Evolutionary conservation across 306 rosid genomes (phyloP), one percentile per base, ranked within the genome.

Genomic region (Clitoria ternatea): DNA sequence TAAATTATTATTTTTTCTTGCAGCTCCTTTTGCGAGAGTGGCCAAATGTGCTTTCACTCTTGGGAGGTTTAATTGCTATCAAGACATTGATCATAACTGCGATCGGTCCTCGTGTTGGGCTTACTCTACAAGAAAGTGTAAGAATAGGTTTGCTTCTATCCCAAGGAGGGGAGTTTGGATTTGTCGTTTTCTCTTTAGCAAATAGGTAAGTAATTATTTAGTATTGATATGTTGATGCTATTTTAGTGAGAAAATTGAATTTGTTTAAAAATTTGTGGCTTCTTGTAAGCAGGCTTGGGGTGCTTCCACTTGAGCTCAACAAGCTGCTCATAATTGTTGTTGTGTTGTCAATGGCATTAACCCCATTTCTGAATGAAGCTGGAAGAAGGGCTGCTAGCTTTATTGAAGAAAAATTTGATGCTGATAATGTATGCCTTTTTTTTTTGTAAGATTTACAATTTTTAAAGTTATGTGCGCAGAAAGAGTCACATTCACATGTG

Each of bases 81-180:
- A 95, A 95, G 86, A 95, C 99, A 22, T 61, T 91, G 84, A 95
- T 95, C 75, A 95, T 91, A 80, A 91, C 96, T 44, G 97, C 96
- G 9, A 87, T 95, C 60, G 99, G 99, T 72, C 99, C 96, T 66
- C 97, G 96, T 79, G 99, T 95, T 71, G 99, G 99, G 15, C 91
- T 95, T 67, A 74, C 89, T 49, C 60, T 88, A 66, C 95, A 89
- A 81, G 99, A 95, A 83, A 91, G 99, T 83, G 94, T 95, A 68
- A 87, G 99, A 89, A 91, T 95, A 76, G 99, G 99, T 36, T 83
- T 95, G 64, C 97, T 95, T 61, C 86, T 95, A 61, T 95, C 99
- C 63, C 99, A 95, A 82, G 99, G 99, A 79, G 99, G 99, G 32
- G 97, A 94, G 82, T 94, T 89, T 76, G 97, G 85, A 43, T 94